Evolutionary conservation across 495 filamentous ascomycete species (phyloP), one percentile per base, ranked within the genome.

Genomic region (Neurospora discreta): DNA sequence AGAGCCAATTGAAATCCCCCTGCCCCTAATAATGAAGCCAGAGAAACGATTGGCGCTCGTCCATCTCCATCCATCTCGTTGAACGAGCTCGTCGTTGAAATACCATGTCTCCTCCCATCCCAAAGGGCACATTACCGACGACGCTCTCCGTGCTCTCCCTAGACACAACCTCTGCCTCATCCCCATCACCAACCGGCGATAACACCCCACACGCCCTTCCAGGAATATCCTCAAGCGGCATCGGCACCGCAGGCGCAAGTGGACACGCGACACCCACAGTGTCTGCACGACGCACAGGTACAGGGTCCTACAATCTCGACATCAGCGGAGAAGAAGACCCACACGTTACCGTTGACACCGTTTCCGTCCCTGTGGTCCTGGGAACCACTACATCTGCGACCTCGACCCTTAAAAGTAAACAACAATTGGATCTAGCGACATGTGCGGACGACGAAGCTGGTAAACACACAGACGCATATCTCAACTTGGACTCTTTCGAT

Each of bases 401-500:
- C 52, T 33, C 52, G 52, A 65, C 52, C 26, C 52, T 65, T 18
- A 65, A 30, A 65, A 33, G 7, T 65, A 65, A 65, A 33, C 52
- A 65, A 15, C 52, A 16, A 33, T 65, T 33, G 15, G 52, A 65
- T 18, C 23, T 65, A 36, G 70, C 52, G 44, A 60, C 7, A 72
- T 71, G 41, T 33, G 52, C 15, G n/a, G 16, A 60, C 30, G 41
- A 60, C 39, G 9, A 68, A 26, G 20, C 58, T 58, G 58, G 39
- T 69, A n/a, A 70, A 70, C 67, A 42, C 38, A 40, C 60, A 65
- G 16, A 68, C 72, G 36, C 69, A 58, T 71, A 70, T 9, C 74
- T 68, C 52, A 68, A 67, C 52, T 46, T 36, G 40, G 76, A 71
- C 70, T n/a, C 39, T 42, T 79, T 80, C 69, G 82, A 81, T 68